Evolutionary conservation across 257 asterid species (phyloP).

Genomic region (Plectranthus barbatus): DNA sequence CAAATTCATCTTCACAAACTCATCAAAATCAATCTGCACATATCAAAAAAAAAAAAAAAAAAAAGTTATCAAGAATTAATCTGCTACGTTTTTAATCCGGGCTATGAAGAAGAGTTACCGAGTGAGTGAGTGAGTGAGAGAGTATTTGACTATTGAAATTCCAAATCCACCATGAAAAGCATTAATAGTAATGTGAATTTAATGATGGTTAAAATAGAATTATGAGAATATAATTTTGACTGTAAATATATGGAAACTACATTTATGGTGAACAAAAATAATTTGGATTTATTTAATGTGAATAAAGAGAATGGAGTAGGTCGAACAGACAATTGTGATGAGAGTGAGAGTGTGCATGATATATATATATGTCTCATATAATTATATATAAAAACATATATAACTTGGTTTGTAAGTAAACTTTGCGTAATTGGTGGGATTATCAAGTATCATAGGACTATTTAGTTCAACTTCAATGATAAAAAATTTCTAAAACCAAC

Average conservation of each 20-base stretch:
- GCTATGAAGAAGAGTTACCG: too few relatives aligned
- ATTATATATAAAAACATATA: too few relatives aligned
- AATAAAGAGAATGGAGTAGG: conserved; percentile 22
- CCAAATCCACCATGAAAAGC: not conserved
- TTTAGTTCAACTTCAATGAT: too few relatives aligned
- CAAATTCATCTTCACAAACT: conserved; percentile 23
- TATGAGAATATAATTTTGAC: not conserved
- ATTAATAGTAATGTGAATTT: not conserved
- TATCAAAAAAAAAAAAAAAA: not conserved
- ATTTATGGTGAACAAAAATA: not conserved
- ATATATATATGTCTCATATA: too few relatives aligned
- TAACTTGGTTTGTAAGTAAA: too few relatives aligned
- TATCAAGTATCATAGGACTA: too few relatives aligned
- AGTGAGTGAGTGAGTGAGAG: too few relatives aligned
- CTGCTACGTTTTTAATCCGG: too few relatives aligned
- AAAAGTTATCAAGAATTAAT: not conserved
- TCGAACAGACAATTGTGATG: conserved; percentile 14
- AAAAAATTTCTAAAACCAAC: too few relatives aligned
- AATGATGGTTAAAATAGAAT: not conserved
- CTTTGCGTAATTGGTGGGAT: too few relatives aligned
- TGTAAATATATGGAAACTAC: not conserved
- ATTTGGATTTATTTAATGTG: not conserved
- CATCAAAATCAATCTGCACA: conserved; percentile 9
- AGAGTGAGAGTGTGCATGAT: too few relatives aligned
- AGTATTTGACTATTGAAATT: conserved; percentile 5